Evolutionary conservation across 176 grass and related monocot genomes (phyloP), one percentile per base, ranked within the genome.

Genomic region (Luzula sylvatica): DNA sequence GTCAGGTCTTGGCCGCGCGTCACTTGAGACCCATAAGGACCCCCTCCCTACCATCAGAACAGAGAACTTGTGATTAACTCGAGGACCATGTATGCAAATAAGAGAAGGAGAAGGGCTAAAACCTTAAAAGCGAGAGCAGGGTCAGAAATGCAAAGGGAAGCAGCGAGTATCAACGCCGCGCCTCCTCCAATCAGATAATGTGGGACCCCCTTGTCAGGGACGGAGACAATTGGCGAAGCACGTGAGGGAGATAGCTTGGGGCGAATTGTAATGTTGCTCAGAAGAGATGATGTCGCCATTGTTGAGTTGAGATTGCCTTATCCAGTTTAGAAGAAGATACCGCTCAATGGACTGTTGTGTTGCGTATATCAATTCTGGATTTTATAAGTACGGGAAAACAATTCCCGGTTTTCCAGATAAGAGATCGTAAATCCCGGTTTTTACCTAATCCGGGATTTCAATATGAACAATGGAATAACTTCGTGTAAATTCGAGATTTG

Each of bases 1-100:
- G 76, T 76, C 70, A 95, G 89, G 58, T 88, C 89, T 63, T 88
- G 89, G 29, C 89, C 89, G 18, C 80, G 81, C 1, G 89, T 88
- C 63, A 88, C 89, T 72, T 81, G 82, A 53, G 81, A 14, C 32
- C 89, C 89, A 52, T 95, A 88, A 2, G 89, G 89, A 0, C 89
- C 83, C 46, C 89, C 89, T 53, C 89, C 89, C 88, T 95, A n/a
- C 65, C 55, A 25, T 3, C 7, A 4, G 5, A 32, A 32, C 29
- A 32, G 8, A 32, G 29, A 32, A 4, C 3, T 3, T 32, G 15
- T 17, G 19, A 25, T 17, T 51, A 19, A n/a, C n/a, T 15, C 8
- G 18, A 14, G 11, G 20, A 46, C 25, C 35, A 22, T 64, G 12
- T 24, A 48, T 23, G 38, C 23, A 38, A 49, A 2, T 23, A 14